These are phyloP conservation scores for Aureobasidium mangrovei DNA, from an alignment of 2,329 filamentous ascomycete species.

Conservation along the genomic window DNA sequence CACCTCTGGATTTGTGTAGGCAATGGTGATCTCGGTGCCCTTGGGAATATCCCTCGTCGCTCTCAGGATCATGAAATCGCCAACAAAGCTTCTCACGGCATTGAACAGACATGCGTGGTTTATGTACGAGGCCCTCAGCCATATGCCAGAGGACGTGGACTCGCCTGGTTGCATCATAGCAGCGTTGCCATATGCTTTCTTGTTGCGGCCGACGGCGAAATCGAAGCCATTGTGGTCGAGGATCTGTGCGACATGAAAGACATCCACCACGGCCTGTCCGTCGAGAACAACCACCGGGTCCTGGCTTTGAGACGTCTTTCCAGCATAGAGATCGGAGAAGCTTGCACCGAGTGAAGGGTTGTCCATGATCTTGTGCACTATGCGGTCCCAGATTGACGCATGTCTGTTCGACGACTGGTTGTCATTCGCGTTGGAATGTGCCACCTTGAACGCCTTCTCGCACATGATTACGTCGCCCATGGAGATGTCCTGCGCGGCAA, in stretches of 20 bases:
- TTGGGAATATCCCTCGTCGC: constrained; percentile 31
- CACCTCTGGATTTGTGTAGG: neutral
- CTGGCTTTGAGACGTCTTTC: constrained; percentile 13
- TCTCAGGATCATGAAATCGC: constrained; percentile 34
- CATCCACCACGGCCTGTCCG: neutral
- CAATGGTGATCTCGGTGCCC: constrained; percentile 16
- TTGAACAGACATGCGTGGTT: constrained; percentile 37
- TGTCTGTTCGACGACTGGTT: constrained; percentile 12
- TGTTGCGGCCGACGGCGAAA: neutral
- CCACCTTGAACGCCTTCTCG: constrained; percentile 21
- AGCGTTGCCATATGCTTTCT: no score
- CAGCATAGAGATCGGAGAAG: constrained; percentile 18
- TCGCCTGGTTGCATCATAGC: no score
- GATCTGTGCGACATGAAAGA: constrained; percentile 31
- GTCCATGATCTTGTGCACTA: constrained; percentile 19
- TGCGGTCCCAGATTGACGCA: constrained; percentile 10
- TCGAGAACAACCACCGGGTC: neutral
- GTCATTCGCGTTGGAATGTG: constrained; percentile 13
- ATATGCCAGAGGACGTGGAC: no score
- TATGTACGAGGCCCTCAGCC: constrained; percentile 29
- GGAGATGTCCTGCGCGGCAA: neutral
- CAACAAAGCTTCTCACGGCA: constrained; percentile 29
- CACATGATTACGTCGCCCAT: constrained; percentile 12
- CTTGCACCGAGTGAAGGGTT: constrained; percentile 12
- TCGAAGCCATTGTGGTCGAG: constrained; percentile 35